Evolutionary conservation across 371 early-diverging fungal species (phyloP), one percentile per base, ranked within the genome.

Genomic region (Rhizopus sp.): DNA sequence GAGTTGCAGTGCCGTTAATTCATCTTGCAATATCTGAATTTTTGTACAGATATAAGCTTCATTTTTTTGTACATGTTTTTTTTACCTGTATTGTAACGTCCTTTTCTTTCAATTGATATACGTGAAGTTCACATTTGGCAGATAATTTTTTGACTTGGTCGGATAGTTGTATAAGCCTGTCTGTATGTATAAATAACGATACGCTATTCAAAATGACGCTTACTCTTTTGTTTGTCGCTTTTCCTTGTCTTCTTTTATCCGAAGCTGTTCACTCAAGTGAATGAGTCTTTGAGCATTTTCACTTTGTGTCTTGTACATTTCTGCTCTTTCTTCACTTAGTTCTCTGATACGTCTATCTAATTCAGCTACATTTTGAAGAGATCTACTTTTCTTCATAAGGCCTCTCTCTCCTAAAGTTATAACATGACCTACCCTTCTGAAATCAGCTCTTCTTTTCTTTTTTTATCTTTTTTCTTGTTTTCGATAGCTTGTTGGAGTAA

Each of bases 241-340:
- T 34, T 89, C 77, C 16, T 64, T 77, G 13, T 83, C 85, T 57
- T 95, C 92, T 35, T 78, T 70, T 17, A 64, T 66, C 53, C 91
- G 77, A 57, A 86, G 62, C 32, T 87, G 74, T 54, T 98, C 96
- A 63, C 89, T 91, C 69, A 95, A 71, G 48, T 88, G 86, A 32
- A 98, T 72, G 31, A 98, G 69, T 39, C 95, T 68, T 66, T 96
- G 97, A 10, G 96, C 94, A 75, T 95, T 95, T 40, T 83, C 82
- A 23, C 91, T 90, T 66, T 96, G 95, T 3, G 89, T 88, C 68
- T 92, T 91, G 80, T 95, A 98, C 69, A 95, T 81, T 53, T 94
- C 92, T 6, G 87, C 83, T 23, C 88, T 84, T 71, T 98, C 97
- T 39, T 92, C 88, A 68, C 94, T 93, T 29, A 98, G 69, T 32